Conservation (phyloP, 108 stramenopile genomes). For the Poteriospumella lacustris region DNA sequence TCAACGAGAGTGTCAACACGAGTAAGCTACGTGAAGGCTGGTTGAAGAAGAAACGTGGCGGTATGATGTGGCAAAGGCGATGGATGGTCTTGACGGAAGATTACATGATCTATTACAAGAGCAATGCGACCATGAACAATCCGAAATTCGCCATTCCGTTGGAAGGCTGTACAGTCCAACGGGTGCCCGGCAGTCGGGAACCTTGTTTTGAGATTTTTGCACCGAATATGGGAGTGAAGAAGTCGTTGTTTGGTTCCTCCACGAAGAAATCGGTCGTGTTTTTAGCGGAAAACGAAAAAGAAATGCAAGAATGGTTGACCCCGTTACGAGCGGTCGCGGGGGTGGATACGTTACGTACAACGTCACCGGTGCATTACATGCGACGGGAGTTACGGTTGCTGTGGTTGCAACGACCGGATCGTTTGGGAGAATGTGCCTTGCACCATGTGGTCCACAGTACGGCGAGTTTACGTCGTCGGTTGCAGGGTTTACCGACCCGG, state of each 20-base stretch:
- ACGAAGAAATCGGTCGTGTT: conserved; percentile 8
- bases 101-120: conserved; percentile 3
- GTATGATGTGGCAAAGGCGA: not conserved
- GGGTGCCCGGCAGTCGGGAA: not conserved
- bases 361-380: not conserved
- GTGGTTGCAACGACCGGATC: not conserved
- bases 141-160: not conserved
- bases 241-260: conserved; percentile 12
- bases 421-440: not conserved
- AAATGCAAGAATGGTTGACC: conserved; percentile 26
- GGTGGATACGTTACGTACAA: not conserved
- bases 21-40: not conserved
- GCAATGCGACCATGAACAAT: not conserved
- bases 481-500: no score
- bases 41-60: conserved; percentile 14
- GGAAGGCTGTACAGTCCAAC: not conserved
- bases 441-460: not conserved
- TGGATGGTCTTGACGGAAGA: conserved; percentile 14
- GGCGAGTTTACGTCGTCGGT: no score
- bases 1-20: not conserved
- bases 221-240: conserved; percentile 2
- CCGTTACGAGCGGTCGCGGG: conserved; percentile 24
- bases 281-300: conserved; percentile 26
- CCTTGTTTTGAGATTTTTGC: not conserved
- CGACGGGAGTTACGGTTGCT: not conserved